phyloP scores from a whole-genome alignment of 2,329 filamentous ascomycete genomes.

The Biscogniauxia marginata region DNA sequence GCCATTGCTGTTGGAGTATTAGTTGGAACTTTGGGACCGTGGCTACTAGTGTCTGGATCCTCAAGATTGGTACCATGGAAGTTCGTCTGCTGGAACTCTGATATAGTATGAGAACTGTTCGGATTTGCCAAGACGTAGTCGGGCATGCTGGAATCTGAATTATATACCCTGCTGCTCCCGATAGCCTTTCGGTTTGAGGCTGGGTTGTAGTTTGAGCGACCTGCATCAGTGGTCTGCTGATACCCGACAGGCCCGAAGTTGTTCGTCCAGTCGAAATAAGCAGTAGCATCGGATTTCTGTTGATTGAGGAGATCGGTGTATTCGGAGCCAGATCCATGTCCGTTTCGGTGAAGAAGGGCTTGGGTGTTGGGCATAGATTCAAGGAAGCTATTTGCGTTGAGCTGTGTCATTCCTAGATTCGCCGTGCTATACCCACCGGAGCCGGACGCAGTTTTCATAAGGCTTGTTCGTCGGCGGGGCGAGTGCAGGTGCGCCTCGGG shows the following conservation, averaged over 20 bases:
- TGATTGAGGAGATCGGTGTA: slow-evolving; percentile 28
- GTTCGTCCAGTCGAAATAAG: slow-evolving; percentile 31
- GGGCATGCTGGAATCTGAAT: slow-evolving; percentile 43
- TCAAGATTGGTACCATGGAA: slow-evolving; percentile 31
- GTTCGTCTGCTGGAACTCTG: slow-evolving; percentile 28
- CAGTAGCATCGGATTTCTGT: slow-evolving; percentile 24
- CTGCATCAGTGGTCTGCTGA: slow-evolving; percentile 14
- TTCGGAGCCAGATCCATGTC: slow-evolving; percentile 14
- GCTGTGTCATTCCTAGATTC: slow-evolving; percentile 19
- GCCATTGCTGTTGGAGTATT: slow-evolving; percentile 40
- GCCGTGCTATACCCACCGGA: slow-evolving; percentile 17
- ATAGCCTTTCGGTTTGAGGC: slow-evolving; percentile 17
- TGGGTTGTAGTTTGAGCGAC: slow-evolving; percentile 17
- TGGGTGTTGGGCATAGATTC: slow-evolving; percentile 31
- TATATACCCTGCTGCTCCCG: slow-evolving; percentile 30
- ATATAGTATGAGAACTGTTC: slow-evolving; percentile 17
- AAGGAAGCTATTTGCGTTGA: slow-evolving; percentile 20
- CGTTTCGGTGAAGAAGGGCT: slow-evolving; percentile 25
- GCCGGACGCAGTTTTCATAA: slow-evolving; percentile 14
- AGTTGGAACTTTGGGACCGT: slow-evolving; percentile 38
- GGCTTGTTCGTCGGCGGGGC: slow-evolving; percentile 43
- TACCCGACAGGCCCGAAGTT: slow-evolving; percentile 21
- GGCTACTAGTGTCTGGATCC: slow-evolving; percentile 31
- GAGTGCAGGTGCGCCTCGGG: slow-evolving; percentile 63
- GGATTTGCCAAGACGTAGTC: slow-evolving; percentile 35